A percentile compares a stretch with the other conserved stretches of the same genome.
Evolutionary conservation across 768 basidiomycete species (phyloP).

Genomic region (Obba rivulosa): DNA sequence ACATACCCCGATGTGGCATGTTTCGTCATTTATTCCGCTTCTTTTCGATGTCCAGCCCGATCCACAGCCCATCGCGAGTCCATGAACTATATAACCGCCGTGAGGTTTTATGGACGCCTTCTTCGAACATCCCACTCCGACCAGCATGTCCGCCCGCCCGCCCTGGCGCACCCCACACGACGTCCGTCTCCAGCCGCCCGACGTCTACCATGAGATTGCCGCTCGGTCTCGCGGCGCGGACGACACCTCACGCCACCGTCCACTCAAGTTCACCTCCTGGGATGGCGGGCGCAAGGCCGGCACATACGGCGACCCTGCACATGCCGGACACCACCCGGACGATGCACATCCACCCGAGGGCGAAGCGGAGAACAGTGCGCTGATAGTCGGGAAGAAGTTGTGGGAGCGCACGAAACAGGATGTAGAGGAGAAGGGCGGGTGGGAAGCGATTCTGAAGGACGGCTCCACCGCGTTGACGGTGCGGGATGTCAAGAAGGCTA

Average conservation of each 20-base stretch:
- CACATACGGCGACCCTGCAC: background rate
- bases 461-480: conserved; percentile 7
- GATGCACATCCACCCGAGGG: background rate
- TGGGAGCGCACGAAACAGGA: conserved; percentile 1
- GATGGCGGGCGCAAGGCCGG: conserved; percentile 5
- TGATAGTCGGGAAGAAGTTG: background rate
- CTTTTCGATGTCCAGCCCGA: no score
- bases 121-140: no score
- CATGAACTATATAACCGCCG: no score
- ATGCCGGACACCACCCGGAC: background rate
- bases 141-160: background rate
- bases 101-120: no score
- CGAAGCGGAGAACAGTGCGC: background rate
- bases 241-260: conserved; percentile 3
- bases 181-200: conserved; percentile 2
- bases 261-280: background rate
- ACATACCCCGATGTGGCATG: no score
- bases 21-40: no score
- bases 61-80: no score
- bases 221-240: background rate
- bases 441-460: conserved; percentile 2
- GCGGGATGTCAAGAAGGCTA: conserved; percentile 16
- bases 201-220: conserved; percentile 1
- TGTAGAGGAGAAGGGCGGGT: background rate
- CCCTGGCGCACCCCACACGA: conserved; percentile 6